Evolutionary conservation across 1,284 basidiomycete species (phyloP).

Genomic region (Ceratobasidium theobromae): DNA sequence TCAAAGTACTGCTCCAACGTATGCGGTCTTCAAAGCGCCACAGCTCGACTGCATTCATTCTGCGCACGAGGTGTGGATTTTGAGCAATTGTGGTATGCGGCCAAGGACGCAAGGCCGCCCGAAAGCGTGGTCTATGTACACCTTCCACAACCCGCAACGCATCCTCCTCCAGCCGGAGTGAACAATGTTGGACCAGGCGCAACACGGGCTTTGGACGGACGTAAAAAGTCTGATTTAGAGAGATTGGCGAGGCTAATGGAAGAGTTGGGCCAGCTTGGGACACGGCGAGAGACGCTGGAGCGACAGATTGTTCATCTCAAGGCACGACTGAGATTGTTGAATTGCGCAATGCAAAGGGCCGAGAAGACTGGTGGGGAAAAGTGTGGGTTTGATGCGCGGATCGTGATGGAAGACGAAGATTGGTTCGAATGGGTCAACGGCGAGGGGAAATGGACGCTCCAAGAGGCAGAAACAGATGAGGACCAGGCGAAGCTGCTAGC

Average conservation of each 20-base stretch:
- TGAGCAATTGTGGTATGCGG: conserved; percentile 33
- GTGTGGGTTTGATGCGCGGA: conserved; percentile 83
- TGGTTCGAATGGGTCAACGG: conserved; percentile 54
- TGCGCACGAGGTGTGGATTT: conserved; percentile 15
- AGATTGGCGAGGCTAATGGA: conserved; percentile 1
- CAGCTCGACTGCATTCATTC: conserved; percentile 27
- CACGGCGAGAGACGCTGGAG: not conserved
- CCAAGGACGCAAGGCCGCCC: conserved; percentile 16
- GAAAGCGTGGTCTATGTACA: conserved; percentile 28
- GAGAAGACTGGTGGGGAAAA: conserved; percentile 57
- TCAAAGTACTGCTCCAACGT: conserved; percentile 85
- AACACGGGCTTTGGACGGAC: conserved; percentile 8
- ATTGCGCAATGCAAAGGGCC: conserved; percentile 52
- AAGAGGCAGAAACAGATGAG: conserved; percentile 46
- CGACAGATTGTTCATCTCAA: conserved; percentile 20
- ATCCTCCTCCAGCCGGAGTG: conserved; percentile 14
- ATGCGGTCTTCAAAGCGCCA: conserved; percentile 56
- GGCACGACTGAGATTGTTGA: conserved; percentile 47
- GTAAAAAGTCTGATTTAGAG: conserved; percentile 20
- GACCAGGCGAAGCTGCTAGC: conserved; percentile 35
- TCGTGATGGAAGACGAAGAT: conserved; percentile 77
- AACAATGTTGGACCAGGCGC: conserved; percentile 13
- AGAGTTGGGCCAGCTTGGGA: conserved; percentile 3
- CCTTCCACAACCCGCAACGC: conserved; percentile 1
- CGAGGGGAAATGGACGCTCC: conserved; percentile 56